Evolutionary conservation across 2,329 filamentous ascomycete species (phyloP), one percentile per base, ranked within the genome.

Genomic region (Trichophyton schoenleinii): DNA sequence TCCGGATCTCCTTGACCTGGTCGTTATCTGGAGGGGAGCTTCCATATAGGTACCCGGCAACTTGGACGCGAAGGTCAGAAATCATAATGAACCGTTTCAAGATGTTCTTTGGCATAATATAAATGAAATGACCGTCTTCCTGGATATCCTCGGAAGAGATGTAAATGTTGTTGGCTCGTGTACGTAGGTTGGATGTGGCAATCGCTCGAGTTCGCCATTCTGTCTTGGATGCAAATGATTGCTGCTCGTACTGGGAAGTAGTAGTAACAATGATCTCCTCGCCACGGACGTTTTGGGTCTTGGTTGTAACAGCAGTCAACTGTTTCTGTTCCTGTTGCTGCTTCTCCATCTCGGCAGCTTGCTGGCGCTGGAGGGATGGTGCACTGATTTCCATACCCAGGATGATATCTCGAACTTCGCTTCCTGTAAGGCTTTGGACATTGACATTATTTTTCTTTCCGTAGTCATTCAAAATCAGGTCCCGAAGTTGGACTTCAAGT

Each of bases 401-500:
- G 68, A 99, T 99, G 69, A 99, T 97, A 71, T 99, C 94, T 68
- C 94, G 87, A 58, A 99, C 94, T 83, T 99, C 94, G 69, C 89
- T 96, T 72, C 86, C 96, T 0, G 94, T 99, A 75, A 99, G 81
- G 73, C 91, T 96, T 15, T 95, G 95, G 11, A 94, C 92, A 69
- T 99, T 99, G 79, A 99, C 94, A 68, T 97, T 99, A 80, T 99
- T 99, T 83, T 99, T 99, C 83, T 97, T 99, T 71, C 94, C 94
- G 72, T 99, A 99, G 72, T 99, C 94, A 67, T 97, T 96, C 67
- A 99, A 73, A 69, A 99, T 99, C 66, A 99, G 79, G 79, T 99
- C 94, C 73, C 94, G 87, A 48, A 99, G 80, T 71, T 95, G 89
- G 53, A 91, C 91, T 80, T 99, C 94, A n/a, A 99, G 90, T 83